These are phyloP conservation scores for Melianthus villosus DNA, from an alignment of 441 rosid genomes.

Conservation along the genomic window DNA sequence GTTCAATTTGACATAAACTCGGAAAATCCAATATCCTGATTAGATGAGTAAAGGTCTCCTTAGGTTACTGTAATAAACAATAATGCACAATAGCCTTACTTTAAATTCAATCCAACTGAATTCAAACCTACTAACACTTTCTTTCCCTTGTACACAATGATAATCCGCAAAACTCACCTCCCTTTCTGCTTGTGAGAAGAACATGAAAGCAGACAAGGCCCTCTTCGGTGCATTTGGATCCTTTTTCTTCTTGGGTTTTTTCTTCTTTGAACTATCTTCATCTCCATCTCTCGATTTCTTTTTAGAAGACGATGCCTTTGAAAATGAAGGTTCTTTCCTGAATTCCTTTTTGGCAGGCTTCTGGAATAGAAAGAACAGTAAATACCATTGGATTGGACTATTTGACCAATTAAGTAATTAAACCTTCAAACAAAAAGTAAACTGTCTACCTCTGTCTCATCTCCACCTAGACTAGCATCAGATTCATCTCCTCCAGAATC, in stretches of 20 bases:
- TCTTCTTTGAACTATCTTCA: slow-evolving; percentile 65
- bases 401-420: too few species aligned
- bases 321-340: slow-evolving; percentile 43
- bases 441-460: slow-evolving; percentile 51
- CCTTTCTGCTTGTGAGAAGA: slow-evolving; percentile 68
- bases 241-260: slow-evolving; percentile 65
- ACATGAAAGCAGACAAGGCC: slow-evolving; percentile 65
- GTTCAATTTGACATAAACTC: too few species aligned
- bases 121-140: too few species aligned
- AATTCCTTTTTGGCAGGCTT: slow-evolving; percentile 56
- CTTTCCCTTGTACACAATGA: too few species aligned
- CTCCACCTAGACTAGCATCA: slow-evolving; percentile 60
- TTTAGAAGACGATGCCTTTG: slow-evolving; percentile 41
- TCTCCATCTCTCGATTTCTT: slow-evolving; percentile 52
- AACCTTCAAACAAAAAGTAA: slow-evolving; percentile 10
- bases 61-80: too few species aligned
- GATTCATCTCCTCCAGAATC: slow-evolving; percentile 86
- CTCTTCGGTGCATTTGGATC: slow-evolving; percentile 98
- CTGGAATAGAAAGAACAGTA: slow-evolving; percentile 20
- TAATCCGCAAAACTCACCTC: slow-evolving; percentile 31
- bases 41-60: too few species aligned
- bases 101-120: too few species aligned
- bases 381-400: too few species aligned
- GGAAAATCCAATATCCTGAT: too few species aligned
- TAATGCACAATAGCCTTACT: too few species aligned